Evolutionary conservation across 1,284 basidiomycete genomes (phyloP), one percentile per base, ranked within the genome.

Genomic region (Boletus semigastroideus): DNA sequence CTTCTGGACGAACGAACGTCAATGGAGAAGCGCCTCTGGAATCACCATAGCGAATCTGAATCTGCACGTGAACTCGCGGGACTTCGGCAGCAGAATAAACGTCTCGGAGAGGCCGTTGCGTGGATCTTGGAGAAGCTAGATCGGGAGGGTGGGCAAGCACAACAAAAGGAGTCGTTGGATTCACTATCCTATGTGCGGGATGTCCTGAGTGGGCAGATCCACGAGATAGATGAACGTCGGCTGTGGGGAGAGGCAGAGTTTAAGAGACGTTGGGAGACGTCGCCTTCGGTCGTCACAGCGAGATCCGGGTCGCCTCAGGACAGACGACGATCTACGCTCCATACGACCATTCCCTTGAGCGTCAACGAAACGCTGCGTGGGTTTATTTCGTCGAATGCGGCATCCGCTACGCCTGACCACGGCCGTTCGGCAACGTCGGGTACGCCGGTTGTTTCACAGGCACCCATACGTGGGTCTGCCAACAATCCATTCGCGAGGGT

Each of bases 111-210:
- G 46, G 81, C 87, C 8, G 73, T 91, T 10, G 72, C 75, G 16
- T 86, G 86, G 84, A 82, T 89, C 39, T 79, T 90, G 13, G 85
- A 87, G 60, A 74, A 79, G 1, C 73, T 92, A 4, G 79, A 83
- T 60, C 48, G 27, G 19, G 50, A 55, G 3, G 81, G 62, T 33
- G 72, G 78, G 51, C 63, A 60, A 60, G 71, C 70, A 39, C 74
- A 77, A 58, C 85, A 79, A 64, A 75, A 75, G 40, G 84, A 89
- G 63, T 86, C 90, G 0, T 63, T 92, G 48, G 86, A 89, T 60
- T 82, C 83, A 14, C 71, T 92, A 41, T 75, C 84, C 8, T 87
- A 90, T 68, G 82, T 90, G 50, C 75, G 85, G 54, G 87, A 90
- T 59, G 74, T 89, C n/a, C 70, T 92, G 39, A 76, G 78, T 53